A percentile compares a stretch with the other conserved stretches of the same genome.
Conservation (phyloP, 306 rosid species). For the Lathyrus tuberosus region DNA sequence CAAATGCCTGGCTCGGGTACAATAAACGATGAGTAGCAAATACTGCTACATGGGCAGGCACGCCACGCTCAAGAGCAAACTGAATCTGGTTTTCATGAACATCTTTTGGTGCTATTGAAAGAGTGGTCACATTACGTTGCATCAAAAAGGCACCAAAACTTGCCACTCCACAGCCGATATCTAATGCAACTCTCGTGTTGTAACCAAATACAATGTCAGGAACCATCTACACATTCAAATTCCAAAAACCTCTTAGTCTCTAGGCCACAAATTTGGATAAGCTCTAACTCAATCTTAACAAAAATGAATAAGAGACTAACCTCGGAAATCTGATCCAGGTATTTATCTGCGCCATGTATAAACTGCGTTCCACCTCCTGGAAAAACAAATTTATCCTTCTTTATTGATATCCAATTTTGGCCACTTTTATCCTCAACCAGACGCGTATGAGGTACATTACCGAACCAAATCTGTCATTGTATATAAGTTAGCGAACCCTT, state of each 20-base stretch:
- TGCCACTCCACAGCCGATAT: constrained; percentile 89
- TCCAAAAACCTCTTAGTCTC: constrained; percentile 28
- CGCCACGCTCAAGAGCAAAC: constrained; percentile 95
- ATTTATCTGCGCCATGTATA: constrained; percentile 76
- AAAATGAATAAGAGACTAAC: constrained; percentile 44
- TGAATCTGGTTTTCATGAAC: constrained; percentile 87
- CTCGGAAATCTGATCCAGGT: constrained; percentile 76
- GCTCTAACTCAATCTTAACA: not conserved
- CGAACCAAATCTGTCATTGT: constrained; percentile 77
- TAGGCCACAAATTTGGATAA: not conserved
- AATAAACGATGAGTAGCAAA: constrained; percentile 69
- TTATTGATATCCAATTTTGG: constrained; percentile 76
- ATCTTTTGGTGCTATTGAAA: constrained; percentile 86
- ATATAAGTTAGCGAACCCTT: constrained; percentile 33
- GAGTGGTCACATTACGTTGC: constrained; percentile 70
- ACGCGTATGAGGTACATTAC: constrained; percentile 85
- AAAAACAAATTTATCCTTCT: constrained; percentile 66
- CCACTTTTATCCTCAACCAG: constrained; percentile 85
- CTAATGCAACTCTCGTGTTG: constrained; percentile 71
- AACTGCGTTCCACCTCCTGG: constrained; percentile 88
- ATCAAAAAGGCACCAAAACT: constrained; percentile 87
- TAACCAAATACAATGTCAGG: constrained; percentile 78
- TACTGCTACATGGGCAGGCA: constrained; percentile 78
- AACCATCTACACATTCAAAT: constrained; percentile 66
- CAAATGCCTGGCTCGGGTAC: constrained; percentile 94